Conservation (phyloP, 2,329 filamentous ascomycete genomes). For the Calonectria multiphialidica region DNA sequence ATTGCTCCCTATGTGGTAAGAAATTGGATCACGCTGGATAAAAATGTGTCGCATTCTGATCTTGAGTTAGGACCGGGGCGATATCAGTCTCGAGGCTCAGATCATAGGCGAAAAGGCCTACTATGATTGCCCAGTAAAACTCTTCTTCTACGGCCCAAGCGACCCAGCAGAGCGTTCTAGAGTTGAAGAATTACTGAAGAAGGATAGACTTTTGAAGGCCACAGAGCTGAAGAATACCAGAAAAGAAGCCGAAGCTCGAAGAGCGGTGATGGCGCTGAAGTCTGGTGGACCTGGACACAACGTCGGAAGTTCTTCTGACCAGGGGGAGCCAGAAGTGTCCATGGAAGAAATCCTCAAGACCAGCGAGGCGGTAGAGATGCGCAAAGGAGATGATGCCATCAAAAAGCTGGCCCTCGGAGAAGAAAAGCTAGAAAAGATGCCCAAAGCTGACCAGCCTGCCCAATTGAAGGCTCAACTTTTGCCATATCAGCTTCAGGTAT, state of each 20-base stretch:
- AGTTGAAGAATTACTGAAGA: conserved; percentile 73
- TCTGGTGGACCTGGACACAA: conserved; percentile 54
- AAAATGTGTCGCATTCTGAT: conserved; percentile 22
- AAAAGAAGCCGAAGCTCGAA: conserved; percentile 65
- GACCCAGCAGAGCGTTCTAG: conserved; percentile 63
- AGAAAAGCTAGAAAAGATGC: conserved; percentile 76
- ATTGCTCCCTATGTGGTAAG: conserved; percentile 78
- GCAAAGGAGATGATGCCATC: conserved; percentile 72
- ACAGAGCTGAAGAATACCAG: conserved; percentile 68
- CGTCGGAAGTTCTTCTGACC: conserved; percentile 32
- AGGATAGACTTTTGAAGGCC: conserved; percentile 72
- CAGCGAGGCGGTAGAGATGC: conserved; percentile 76
- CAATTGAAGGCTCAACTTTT: conserved; percentile 76
- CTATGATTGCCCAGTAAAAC: conserved; percentile 79
- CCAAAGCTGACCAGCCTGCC: conserved; percentile 76
- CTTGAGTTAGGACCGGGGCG: conserved; percentile 64
- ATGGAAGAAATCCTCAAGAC: conserved; percentile 74
- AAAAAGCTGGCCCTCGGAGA: conserved; percentile 81
- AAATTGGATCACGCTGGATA: not conserved
- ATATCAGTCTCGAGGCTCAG: conserved; percentile 75
- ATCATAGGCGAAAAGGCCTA: conserved; percentile 74
- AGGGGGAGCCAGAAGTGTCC: conserved; percentile 55
- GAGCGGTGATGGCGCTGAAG: conserved; percentile 56
- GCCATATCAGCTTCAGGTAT: conserved; percentile 79
- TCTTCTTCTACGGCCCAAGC: conserved; percentile 78